Evolutionary conservation across 331 rosid species (phyloP).

Genomic region (Acacia concinna): DNA sequence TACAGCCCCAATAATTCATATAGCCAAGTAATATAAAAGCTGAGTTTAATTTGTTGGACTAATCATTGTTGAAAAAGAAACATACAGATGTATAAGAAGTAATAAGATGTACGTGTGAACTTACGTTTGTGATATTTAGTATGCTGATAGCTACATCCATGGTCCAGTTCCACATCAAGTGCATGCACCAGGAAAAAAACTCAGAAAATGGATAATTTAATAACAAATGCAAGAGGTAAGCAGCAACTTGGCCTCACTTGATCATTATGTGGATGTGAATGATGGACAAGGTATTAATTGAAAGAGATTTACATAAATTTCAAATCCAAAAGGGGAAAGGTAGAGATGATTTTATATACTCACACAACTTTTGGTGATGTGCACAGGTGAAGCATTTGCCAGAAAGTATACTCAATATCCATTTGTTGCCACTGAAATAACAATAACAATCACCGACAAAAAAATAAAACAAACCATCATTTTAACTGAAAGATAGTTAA

Average conservation of each 20-base stretch:
- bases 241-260: conserved; percentile 5
- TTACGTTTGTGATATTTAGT: conserved; percentile 99
- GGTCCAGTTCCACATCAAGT: conserved; percentile 49
- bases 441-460: conserved; percentile 28
- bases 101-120: conserved; percentile 41
- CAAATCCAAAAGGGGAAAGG: conserved; percentile 16
- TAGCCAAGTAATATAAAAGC: conserved; percentile 7
- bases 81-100: conserved; percentile 14
- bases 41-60: neutral
- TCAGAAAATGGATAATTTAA: conserved; percentile 28
- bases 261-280: neutral
- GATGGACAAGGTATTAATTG: neutral
- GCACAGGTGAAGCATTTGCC: conserved; percentile 99
- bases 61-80: neutral
- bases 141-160: conserved; percentile 93
- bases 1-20: neutral
- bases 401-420: conserved; percentile 94
- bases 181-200: conserved; percentile 32
- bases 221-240: conserved; percentile 6
- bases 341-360: conserved; percentile 39
- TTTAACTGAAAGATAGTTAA: neutral
- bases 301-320: conserved; percentile 5
- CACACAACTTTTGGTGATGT: conserved; percentile 99
- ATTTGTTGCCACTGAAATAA: conserved; percentile 96
- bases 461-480: conserved; percentile 21